Conservation (phyloP, 305 asterid genomes). For the Fraxinus baroniana region DNA sequence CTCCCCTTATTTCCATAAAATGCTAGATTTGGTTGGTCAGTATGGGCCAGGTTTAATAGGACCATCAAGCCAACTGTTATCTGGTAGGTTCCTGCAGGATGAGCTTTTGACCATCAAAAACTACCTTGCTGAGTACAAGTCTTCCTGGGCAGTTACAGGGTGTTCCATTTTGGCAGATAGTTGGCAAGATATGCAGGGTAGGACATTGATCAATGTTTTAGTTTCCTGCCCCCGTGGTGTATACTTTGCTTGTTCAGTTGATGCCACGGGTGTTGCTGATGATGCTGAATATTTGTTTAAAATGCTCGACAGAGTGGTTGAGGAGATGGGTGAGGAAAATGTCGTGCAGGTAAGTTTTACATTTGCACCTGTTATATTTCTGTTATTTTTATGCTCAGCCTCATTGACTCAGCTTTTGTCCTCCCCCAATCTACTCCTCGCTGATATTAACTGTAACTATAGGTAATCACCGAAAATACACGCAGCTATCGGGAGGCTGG, state of each 20-base stretch:
- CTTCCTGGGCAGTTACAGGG: constrained; percentile 93
- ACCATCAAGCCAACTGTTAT: constrained; percentile 68
- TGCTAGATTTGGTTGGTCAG: constrained; percentile 80
- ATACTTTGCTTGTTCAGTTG: constrained; percentile 82
- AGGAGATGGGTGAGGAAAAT: constrained; percentile 91
- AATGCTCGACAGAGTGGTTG: constrained; percentile 82
- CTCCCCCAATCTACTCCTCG: constrained; percentile 14
- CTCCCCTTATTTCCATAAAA: constrained; percentile 80
- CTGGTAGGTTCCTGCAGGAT: constrained; percentile 74
- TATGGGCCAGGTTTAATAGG: constrained; percentile 63
- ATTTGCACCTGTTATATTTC: constrained; percentile 10
- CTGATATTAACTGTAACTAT: constrained; percentile 31
- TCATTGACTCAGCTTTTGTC: constrained; percentile 21
- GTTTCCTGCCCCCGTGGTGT: constrained; percentile 92
- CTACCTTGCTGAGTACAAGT: constrained; percentile 68
- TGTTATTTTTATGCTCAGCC: constrained; percentile 8
- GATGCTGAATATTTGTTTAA: constrained; percentile 61
- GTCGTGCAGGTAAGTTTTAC: constrained; percentile 69
- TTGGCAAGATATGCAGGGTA: constrained; percentile 69
- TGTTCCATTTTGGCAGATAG: constrained; percentile 89
- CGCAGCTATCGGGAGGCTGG: constrained; percentile 89
- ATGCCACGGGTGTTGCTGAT: constrained; percentile 69
- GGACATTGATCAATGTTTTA: constrained; percentile 69
- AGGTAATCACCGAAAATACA: constrained; percentile 80
- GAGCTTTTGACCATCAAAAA: constrained; percentile 63